Percentiles rank a stretch among this genome's conserved stretches.
Evolutionary conservation across 352 stramenopile species (phyloP).

Genomic region (Elongisporangium undulatum): DNA sequence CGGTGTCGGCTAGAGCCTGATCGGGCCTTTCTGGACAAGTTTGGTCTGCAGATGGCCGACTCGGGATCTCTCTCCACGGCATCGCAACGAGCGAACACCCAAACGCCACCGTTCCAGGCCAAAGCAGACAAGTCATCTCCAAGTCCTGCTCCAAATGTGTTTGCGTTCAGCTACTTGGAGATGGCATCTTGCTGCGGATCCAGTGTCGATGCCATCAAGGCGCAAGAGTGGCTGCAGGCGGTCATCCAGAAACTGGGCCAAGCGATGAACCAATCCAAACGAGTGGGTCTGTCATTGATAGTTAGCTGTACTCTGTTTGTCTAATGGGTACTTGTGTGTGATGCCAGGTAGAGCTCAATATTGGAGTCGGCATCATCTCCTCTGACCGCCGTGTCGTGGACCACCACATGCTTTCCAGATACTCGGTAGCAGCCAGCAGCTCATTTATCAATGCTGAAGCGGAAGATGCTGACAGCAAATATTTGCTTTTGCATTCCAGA

Average conservation of each 20-base stretch:
- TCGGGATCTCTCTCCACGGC: background rate
- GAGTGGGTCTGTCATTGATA: conserved; percentile 18
- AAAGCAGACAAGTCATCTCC: conserved; percentile 12
- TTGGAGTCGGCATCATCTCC: conserved; percentile 52
- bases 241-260: conserved; percentile 56
- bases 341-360: conserved; percentile 53
- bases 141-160: conserved; percentile 4
- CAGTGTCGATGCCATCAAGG: conserved; percentile 32
- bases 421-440: conserved; percentile 23
- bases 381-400: conserved; percentile 47
- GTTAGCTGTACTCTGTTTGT: background rate
- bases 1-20: conserved; percentile 36
- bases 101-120: background rate
- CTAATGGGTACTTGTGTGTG: background rate
- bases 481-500: background rate
- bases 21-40: conserved; percentile 43
- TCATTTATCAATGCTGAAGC: conserved; percentile 1
- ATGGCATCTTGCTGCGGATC: conserved; percentile 63
- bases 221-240: conserved; percentile 56
- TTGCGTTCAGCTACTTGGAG: conserved; percentile 57
- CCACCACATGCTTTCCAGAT: conserved; percentile 36
- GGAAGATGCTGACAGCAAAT: conserved; percentile 2
- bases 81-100: background rate
- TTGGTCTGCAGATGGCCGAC: conserved; percentile 28
- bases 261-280: conserved; percentile 40